Percentiles rank a stretch among this genome's conserved stretches.
phyloP scores from a whole-genome alignment of 2,329 filamentous ascomycete species.

The Aspergillus ochraceoroseus region DNA sequence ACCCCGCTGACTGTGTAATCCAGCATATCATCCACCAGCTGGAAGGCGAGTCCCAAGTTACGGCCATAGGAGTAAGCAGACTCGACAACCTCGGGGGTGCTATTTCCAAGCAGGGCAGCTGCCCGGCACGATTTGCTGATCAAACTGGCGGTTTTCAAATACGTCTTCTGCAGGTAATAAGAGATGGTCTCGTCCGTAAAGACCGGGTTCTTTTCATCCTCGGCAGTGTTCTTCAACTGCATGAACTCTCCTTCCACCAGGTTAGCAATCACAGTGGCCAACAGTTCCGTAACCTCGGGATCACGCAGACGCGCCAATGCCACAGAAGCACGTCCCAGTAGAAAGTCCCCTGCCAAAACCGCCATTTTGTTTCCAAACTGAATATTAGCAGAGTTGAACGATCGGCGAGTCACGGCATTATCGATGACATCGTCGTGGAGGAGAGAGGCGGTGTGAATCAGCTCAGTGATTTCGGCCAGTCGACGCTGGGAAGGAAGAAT shows the following conservation, averaged over 20 bases:
- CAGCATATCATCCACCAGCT: conserved; percentile 95
- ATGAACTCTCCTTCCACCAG: conserved; percentile 98
- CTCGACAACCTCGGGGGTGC: conserved; percentile 73
- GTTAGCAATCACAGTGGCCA: conserved; percentile 96
- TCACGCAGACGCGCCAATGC: conserved; percentile 85
- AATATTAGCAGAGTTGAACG: conserved; percentile 81
- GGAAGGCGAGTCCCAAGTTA: conserved; percentile 91
- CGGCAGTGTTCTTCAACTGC: conserved; percentile 94
- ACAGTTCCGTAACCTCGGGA: conserved; percentile 87
- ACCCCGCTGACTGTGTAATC: conserved; percentile 84
- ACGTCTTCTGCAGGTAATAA: conserved; percentile 98
- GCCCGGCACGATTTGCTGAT: conserved; percentile 96
- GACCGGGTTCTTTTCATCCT: conserved; percentile 74
- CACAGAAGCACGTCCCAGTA: conserved; percentile 87
- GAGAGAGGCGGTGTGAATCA: conserved; percentile 94
- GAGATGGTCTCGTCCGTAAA: conserved; percentile 85
- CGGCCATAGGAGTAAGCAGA: conserved; percentile 88
- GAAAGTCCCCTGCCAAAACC: conserved; percentile 92
- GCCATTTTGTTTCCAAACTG: conserved; percentile 99
- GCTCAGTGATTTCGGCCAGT: conserved; percentile 90
- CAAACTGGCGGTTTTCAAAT: conserved; percentile 90
- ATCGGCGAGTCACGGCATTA: conserved; percentile 77
- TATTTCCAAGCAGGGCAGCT: conserved; percentile 76
- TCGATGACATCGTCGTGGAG: conserved; percentile 99
- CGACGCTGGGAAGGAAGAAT: conserved; percentile 91